Base-by-base conservation (phyloP, 192 early-diverging fungal genomes). In the Umbelopsis vinacea region DNA sequence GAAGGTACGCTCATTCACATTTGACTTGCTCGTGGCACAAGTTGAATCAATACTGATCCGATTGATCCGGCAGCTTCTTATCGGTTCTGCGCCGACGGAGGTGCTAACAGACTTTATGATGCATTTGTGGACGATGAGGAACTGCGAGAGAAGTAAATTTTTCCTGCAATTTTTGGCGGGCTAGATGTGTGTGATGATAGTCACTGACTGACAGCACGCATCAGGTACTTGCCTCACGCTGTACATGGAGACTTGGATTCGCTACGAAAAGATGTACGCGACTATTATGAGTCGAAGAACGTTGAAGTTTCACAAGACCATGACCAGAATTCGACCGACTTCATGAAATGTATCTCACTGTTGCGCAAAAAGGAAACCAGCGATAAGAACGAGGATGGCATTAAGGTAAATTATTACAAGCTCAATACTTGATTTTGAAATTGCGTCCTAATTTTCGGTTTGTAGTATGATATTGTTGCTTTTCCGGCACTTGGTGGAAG, bases 221-320 rank as follows among this genome's bases (percentile, higher is more conserved):
- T 33, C 70, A 91, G 91, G 60, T 92, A 83, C 70, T 63, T 94
- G 15, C 96, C 96, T 35, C 82, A 94, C 73, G 86, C 80, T 38
- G 92, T 98, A 46, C 83, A 86, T 54, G 96, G 96, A 17, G 97
- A 97, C 80, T 74, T 97, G 22, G 96, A 97, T 77, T 97, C 96
- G 22, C 68, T 95, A 17, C 79, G 81, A 17, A 66, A 79, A 46
- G 79, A 85, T 23, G 88, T 92, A 15, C 79, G 78, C 45, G 71
- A 81, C 0, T 94, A 88, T 79, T 98, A 95, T 77, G 66, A 70
- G 40, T 80, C 83, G 15, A 73, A 86, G 71, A 83, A 86, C 75
- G 93, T 83, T 54, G 87, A 74, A 73, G 71, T 94, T 46, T 74
- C 80, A 23, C 40, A 70, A 26, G 47, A 76, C 14, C 47, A 67